phyloP scores from a whole-genome alignment of 768 basidiomycete genomes.

The Boletus eberwhitei region DNA sequence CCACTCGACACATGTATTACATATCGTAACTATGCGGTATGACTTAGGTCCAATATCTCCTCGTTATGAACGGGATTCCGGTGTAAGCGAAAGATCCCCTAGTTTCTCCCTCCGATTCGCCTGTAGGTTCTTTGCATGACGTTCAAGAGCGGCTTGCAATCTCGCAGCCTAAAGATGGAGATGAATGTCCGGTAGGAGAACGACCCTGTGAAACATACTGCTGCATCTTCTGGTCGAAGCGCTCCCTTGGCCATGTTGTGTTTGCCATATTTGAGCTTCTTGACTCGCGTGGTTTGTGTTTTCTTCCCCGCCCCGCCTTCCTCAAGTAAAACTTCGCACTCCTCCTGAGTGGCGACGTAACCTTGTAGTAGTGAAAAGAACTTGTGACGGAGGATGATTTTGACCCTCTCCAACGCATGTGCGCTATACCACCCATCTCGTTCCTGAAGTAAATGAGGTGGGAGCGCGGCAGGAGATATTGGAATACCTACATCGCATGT shows the following conservation, averaged over 20 bases:
- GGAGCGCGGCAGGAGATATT: background rate
- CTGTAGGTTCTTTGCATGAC: conserved; percentile 31
- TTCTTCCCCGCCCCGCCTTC: conserved; percentile 28
- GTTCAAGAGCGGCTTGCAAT: conserved; percentile 61
- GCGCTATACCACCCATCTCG: conserved; percentile 88
- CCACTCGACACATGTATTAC: conserved; percentile 21
- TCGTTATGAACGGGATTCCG: conserved; percentile 13
- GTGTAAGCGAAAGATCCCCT: conserved; percentile 19
- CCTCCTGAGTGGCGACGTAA: conserved; percentile 65
- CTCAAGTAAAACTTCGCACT: conserved; percentile 63
- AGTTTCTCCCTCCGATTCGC: conserved; percentile 26
- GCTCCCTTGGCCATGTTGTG: conserved; percentile 91
- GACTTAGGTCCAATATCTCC: conserved; percentile 6
- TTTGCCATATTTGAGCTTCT: conserved; percentile 62
- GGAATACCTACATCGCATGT: conserved; percentile 62
- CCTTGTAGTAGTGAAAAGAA: conserved; percentile 77
- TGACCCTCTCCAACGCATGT: conserved; percentile 78
- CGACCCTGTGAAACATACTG: conserved; percentile 44
- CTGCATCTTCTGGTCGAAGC: conserved; percentile 76
- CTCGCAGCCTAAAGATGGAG: conserved; percentile 54
- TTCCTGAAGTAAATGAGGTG: conserved; percentile 43
- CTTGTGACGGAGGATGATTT: conserved; percentile 80
- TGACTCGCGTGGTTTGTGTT: conserved; percentile 40
- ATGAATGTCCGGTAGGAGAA: background rate
- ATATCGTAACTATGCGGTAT: conserved; percentile 19